These are phyloP conservation scores for Ceratopteris richardii DNA, from an alignment of 75 land plant genomes.

Conservation along the genomic window DNA sequence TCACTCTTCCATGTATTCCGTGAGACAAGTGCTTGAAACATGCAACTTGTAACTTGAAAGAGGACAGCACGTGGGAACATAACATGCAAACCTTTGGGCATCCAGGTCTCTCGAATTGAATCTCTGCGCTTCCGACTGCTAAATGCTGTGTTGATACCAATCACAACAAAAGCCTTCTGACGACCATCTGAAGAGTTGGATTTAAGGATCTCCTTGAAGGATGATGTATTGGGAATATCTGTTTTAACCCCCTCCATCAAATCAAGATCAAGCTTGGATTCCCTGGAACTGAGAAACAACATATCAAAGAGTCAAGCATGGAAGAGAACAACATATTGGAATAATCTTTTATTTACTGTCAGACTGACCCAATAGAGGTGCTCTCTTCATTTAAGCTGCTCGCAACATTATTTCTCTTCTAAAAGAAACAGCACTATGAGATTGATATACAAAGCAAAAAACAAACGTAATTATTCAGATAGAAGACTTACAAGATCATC, in stretches of 20 bases:
- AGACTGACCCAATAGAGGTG: too few relatives aligned
- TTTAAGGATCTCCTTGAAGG: conserved; percentile 10
- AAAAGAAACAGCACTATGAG: not conserved
- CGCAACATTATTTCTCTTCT: too few relatives aligned
- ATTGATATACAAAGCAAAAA: not conserved
- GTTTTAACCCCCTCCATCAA: not conserved
- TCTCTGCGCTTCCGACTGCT: conserved; percentile 91
- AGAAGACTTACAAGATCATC: not conserved
- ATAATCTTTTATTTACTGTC: not conserved
- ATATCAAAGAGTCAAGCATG: too few relatives aligned
- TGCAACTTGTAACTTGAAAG: too few relatives aligned
- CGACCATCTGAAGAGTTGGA: conserved; percentile 8
- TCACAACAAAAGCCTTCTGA: conserved; percentile 69
- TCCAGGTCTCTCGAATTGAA: conserved; percentile 90
- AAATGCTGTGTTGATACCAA: conserved; percentile 95
- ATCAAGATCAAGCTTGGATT: not conserved
- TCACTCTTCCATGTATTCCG: too few relatives aligned
- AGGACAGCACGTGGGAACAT: too few relatives aligned
- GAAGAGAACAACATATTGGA: not conserved
- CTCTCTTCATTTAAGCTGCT: too few relatives aligned
- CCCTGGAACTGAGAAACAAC: not conserved
- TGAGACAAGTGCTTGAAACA: too few relatives aligned
- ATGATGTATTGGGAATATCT: conserved; percentile 2
- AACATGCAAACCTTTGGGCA: conserved; percentile 74
- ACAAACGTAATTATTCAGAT: not conserved